These are phyloP conservation scores for Arthrinium puccinioides DNA, from an alignment of 2,329 filamentous ascomycete species.

Conservation along the genomic window DNA sequence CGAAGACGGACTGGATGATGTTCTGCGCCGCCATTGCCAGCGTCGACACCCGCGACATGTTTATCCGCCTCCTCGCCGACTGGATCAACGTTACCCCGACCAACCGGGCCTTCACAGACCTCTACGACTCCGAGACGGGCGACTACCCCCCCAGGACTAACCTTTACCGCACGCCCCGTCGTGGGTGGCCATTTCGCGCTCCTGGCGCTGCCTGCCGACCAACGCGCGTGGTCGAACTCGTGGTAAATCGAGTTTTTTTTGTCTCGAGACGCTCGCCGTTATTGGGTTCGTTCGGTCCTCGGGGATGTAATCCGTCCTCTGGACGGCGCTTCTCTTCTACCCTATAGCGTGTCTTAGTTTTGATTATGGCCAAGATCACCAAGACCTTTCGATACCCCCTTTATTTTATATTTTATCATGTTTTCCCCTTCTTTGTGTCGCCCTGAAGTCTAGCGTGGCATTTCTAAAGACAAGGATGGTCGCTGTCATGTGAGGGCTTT, in stretches of 20 bases:
- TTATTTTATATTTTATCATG: too few relatives aligned
- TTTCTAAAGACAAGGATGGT: too few relatives aligned
- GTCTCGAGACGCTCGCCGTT: too few relatives aligned
- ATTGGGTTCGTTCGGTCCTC: too few relatives aligned
- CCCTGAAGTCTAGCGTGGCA: too few relatives aligned
- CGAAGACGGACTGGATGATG: slow-evolving; percentile 84
- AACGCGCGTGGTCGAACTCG: not conserved
- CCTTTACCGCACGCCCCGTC: slow-evolving; percentile 74
- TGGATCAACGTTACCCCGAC: slow-evolving; percentile 72
- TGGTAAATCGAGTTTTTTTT: not conserved
- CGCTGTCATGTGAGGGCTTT: too few relatives aligned
- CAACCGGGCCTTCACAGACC: slow-evolving; percentile 66
- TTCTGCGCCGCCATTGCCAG: slow-evolving; percentile 72
- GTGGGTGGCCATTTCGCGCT: slow-evolving; percentile 75
- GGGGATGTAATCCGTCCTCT: too few relatives aligned
- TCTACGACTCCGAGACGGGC: slow-evolving; percentile 66
- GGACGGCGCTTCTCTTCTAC: too few relatives aligned
- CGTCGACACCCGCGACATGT: slow-evolving; percentile 51
- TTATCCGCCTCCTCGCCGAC: slow-evolving; percentile 59
- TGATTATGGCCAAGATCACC: too few relatives aligned
- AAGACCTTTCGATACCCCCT: too few relatives aligned
- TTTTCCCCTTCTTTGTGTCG: too few relatives aligned
- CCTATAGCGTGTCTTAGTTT: too few relatives aligned
- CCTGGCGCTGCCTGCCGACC: slow-evolving; percentile 57
- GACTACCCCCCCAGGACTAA: slow-evolving; percentile 56